Evolutionary conservation across 345 rosid species (phyloP).

Genomic region (Rhodomyrtus tomentosa): DNA sequence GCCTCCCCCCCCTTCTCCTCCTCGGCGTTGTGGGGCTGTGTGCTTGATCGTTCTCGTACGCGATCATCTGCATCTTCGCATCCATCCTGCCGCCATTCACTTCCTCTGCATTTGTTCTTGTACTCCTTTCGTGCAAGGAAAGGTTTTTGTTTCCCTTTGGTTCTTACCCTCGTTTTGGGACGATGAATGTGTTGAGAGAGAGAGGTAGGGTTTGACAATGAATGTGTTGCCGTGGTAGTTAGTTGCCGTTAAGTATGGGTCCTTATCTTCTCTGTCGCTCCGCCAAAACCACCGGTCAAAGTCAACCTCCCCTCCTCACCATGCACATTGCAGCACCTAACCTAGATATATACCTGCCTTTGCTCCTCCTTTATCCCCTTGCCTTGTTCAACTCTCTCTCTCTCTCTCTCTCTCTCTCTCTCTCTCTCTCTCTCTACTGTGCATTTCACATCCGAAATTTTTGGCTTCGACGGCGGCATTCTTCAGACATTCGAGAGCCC

Average conservation of each 20-base stretch:
- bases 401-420: neutral
- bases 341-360: conserved; percentile 1
- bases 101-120: neutral
- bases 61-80: neutral
- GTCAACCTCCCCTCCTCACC: conserved; percentile 5
- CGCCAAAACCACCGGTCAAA: conserved; percentile 30
- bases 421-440: neutral
- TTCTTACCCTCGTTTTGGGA: neutral
- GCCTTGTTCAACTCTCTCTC: neutral
- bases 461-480: neutral
- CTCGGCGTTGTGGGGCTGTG: neutral
- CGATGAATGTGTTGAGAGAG: neutral
- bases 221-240: neutral
- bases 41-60: neutral
- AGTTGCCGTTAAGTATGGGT: neutral
- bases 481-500: neutral
- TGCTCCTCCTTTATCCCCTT: neutral
- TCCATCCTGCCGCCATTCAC: neutral
- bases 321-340: neutral
- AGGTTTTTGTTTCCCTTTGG: neutral
- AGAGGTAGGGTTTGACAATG: neutral
- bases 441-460: neutral
- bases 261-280: neutral
- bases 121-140: neutral
- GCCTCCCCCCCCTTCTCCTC: too few species aligned